phyloP scores from a whole-genome alignment of 129 eudicot species.

The Chrysanthemum lavandulifolium region DNA sequence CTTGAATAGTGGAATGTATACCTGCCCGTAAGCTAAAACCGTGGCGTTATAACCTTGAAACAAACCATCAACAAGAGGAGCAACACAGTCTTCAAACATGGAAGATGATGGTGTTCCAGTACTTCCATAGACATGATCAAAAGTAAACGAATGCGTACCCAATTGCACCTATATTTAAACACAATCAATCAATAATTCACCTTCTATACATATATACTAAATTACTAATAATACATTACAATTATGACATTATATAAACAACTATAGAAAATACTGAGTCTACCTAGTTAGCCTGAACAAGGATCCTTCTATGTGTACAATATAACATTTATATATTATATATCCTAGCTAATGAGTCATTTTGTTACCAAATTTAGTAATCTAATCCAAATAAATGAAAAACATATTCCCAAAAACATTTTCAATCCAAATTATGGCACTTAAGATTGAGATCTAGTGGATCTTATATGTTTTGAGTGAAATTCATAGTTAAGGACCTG shows the following conservation, averaged over 20 bases:
- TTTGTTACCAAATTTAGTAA: no score
- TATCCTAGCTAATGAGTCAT: neutral
- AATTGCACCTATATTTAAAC: conserved; percentile 67
- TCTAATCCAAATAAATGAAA: neutral
- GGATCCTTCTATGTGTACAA: no score
- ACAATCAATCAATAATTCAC: neutral
- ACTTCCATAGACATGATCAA: conserved; percentile 95
- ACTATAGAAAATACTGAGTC: no score
- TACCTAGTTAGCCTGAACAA: no score
- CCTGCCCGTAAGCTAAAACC: conserved; percentile 99
- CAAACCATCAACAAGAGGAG: conserved; percentile 96
- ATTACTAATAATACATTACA: no score
- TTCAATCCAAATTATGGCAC: neutral
- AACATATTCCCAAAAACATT: neutral
- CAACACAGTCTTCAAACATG: conserved; percentile 93
- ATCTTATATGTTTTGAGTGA: conserved; percentile 26
- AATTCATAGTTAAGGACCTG: conserved; percentile 48
- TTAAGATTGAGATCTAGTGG: conserved; percentile 39
- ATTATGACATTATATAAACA: no score
- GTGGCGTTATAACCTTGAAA: conserved; percentile 99
- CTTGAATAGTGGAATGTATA: conserved; percentile 18
- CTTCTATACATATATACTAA: neutral
- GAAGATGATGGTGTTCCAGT: conserved; percentile 65
- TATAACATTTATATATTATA: neutral
- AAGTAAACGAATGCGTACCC: conserved; percentile 93